phyloP scores from a whole-genome alignment of 192 early-diverging fungal species.

The Globomyces pollinis-pini region DNA sequence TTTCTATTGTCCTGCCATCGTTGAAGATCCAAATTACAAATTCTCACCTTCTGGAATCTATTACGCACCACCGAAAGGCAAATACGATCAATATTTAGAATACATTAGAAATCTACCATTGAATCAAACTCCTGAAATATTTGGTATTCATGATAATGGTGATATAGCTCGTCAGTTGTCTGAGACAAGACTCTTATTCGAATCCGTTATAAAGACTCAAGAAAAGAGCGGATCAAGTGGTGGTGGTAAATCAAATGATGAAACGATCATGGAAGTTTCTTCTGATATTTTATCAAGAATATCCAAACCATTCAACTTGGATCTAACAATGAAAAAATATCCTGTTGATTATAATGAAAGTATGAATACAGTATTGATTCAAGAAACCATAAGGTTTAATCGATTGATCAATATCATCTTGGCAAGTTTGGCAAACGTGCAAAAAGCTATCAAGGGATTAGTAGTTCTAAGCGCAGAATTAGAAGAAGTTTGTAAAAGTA shows the following conservation, averaged over 20 bases:
- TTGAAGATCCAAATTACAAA: slow-evolving; percentile 46
- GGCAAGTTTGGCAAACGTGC: slow-evolving; percentile 49
- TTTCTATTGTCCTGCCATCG: slow-evolving; percentile 40
- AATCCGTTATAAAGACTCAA: slow-evolving; percentile 49
- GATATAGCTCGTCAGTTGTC: slow-evolving; percentile 58
- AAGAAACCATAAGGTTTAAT: slow-evolving; percentile 63
- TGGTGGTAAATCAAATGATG: slow-evolving; percentile 46
- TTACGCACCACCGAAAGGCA: slow-evolving; percentile 43
- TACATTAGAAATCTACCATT: slow-evolving; percentile 50
- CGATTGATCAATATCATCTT: slow-evolving; percentile 47
- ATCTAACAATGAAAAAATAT: slow-evolving; percentile 38
- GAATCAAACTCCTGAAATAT: slow-evolving; percentile 56
- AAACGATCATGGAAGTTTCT: slow-evolving; percentile 51
- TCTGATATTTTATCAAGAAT: slow-evolving; percentile 45
- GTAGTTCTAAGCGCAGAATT: slow-evolving; percentile 57
- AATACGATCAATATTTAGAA: slow-evolving; percentile 47
- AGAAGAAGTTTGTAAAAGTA: slow-evolving; percentile 56
- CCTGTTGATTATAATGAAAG: slow-evolving; percentile 57
- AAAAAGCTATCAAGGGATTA: slow-evolving; percentile 56
- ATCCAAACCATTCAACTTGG: slow-evolving; percentile 41
- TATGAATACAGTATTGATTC: slow-evolving; percentile 60
- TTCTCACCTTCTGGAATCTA: slow-evolving; percentile 51
- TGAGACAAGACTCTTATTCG: slow-evolving; percentile 48
- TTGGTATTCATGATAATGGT: slow-evolving; percentile 64
- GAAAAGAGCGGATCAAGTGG: slow-evolving; percentile 24